Percentiles rank a stretch among this genome's conserved stretches.
Conservation (phyloP, 2,329 filamentous ascomycete genomes). For the Hypomyces rosellus region DNA sequence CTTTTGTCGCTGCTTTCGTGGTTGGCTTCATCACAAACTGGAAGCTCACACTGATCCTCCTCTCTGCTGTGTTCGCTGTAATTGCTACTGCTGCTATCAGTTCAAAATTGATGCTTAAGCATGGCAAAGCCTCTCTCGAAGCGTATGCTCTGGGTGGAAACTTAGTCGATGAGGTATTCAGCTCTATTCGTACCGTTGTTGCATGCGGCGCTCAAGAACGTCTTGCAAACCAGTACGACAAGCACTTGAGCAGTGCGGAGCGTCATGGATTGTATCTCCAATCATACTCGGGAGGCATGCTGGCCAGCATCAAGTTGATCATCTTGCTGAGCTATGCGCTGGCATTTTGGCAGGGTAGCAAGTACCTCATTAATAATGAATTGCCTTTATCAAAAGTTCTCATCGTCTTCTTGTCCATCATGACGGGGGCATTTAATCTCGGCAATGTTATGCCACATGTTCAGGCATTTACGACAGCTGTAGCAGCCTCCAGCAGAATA, state of each 20-base stretch:
- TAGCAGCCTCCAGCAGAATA: slow-evolving; percentile 75
- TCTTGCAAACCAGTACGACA: slow-evolving; percentile 26
- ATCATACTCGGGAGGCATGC: too few species aligned
- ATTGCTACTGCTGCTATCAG: neutral
- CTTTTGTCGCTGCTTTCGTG: slow-evolving; percentile 38
- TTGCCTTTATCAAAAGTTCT: slow-evolving; percentile 60
- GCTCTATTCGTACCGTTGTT: slow-evolving; percentile 31
- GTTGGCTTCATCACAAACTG: slow-evolving; percentile 48
- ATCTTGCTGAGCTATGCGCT: slow-evolving; percentile 49
- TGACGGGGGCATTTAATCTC: slow-evolving; percentile 76
- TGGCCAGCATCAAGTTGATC: neutral
- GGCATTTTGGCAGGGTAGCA: slow-evolving; percentile 71
- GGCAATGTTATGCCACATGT: slow-evolving; percentile 72
- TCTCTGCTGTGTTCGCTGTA: neutral
- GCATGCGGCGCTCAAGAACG: slow-evolving; percentile 31
- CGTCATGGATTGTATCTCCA: slow-evolving; percentile 9
- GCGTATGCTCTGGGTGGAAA: neutral
- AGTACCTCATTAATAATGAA: slow-evolving; percentile 57
- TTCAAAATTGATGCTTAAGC: neutral
- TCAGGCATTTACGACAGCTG: slow-evolving; percentile 70
- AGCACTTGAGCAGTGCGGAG: slow-evolving; percentile 14
- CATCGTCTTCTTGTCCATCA: slow-evolving; percentile 72
- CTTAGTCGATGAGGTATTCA: slow-evolving; percentile 33
- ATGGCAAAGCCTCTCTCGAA: neutral
- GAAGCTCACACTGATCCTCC: slow-evolving; percentile 40